phyloP scores from a whole-genome alignment of 192 early-diverging fungal genomes.

The Coemansia guatemalensis region DNA sequence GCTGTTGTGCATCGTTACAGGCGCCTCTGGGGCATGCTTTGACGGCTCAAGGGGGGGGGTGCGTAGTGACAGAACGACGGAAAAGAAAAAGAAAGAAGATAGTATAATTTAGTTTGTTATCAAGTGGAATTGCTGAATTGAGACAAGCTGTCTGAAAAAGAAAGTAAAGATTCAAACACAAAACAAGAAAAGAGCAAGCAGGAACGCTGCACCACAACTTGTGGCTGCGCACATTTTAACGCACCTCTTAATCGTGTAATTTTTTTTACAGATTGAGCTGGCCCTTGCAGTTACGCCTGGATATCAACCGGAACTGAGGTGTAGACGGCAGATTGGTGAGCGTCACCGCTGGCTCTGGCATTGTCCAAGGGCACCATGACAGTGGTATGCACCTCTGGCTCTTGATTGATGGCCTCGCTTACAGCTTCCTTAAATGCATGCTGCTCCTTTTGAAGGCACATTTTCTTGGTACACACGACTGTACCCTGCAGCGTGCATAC shows the following conservation, averaged over 20 bases:
- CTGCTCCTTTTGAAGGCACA: slow-evolving; percentile 16
- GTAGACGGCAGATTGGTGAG: slow-evolving; percentile 8
- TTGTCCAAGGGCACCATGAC: slow-evolving; percentile 15
- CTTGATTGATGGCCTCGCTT: slow-evolving; percentile 7
- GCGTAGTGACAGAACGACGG: neutral
- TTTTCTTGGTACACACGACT: slow-evolving; percentile 42
- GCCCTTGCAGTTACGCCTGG: slow-evolving; percentile 1
- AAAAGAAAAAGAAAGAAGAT: neutral
- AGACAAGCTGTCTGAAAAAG: neutral
- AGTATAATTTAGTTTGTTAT: neutral
- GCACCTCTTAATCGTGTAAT: neutral
- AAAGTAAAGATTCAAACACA: slow-evolving; percentile 2
- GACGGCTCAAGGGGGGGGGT: no score
- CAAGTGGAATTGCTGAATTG: no score
- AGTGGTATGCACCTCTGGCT: slow-evolving; percentile 18
- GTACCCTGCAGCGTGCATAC: slow-evolving; percentile 27
- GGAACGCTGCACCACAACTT: neutral
- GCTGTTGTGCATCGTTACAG: slow-evolving; percentile 9
- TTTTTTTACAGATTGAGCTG: neutral
- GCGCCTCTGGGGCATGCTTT: slow-evolving; percentile 6
- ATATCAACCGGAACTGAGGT: slow-evolving; percentile 29
- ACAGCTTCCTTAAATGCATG: neutral
- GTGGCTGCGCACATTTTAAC: slow-evolving; percentile 35
- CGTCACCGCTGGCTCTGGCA: neutral
- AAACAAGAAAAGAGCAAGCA: slow-evolving; percentile 9